Conservation (phyloP, 2,329 filamentous ascomycete species). For the Xylariaceae sp. region DNA sequence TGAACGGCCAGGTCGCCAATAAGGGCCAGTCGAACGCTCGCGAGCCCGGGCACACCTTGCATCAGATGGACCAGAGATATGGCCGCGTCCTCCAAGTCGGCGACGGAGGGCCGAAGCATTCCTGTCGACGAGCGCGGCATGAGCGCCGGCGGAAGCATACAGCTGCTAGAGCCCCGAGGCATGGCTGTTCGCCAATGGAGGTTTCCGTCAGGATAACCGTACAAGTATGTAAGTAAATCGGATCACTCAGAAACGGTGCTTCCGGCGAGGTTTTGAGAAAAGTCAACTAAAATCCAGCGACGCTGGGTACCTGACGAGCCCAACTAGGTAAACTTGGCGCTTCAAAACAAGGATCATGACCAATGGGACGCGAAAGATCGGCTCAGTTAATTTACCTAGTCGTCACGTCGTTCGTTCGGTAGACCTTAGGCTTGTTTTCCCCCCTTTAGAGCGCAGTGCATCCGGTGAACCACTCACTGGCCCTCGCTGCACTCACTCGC, state of each 20-base stretch:
- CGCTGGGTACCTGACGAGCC: conserved; percentile 21
- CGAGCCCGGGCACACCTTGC: conserved; percentile 15
- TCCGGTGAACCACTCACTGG: neutral
- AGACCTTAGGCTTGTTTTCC: conserved; percentile 7
- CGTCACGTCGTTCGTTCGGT: conserved; percentile 3
- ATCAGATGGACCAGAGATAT: conserved; percentile 18
- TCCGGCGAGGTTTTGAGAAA: conserved; percentile 13
- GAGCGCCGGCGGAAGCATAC: neutral
- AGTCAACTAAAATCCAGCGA: conserved; percentile 8
- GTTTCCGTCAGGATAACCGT: too few relatives aligned
- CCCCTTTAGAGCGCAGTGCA: conserved; percentile 4
- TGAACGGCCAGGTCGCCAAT: conserved; percentile 18
- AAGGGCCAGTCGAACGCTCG: conserved; percentile 17
- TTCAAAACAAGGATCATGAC: conserved; percentile 12
- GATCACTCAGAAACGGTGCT: conserved; percentile 1
- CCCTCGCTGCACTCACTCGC: too few relatives aligned
- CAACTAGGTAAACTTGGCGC: conserved; percentile 17
- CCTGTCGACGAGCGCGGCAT: conserved; percentile 16
- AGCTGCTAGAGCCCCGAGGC: neutral
- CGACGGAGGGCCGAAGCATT: conserved; percentile 15
- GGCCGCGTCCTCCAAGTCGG: conserved; percentile 18
- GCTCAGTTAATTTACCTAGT: conserved; percentile 15
- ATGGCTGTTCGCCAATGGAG: conserved; percentile 9
- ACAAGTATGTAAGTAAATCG: neutral
- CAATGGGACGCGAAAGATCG: conserved; percentile 14